Evolutionary conservation across 2,329 filamentous ascomycete genomes (phyloP).

Genomic region (Sporothrix protearum): DNA sequence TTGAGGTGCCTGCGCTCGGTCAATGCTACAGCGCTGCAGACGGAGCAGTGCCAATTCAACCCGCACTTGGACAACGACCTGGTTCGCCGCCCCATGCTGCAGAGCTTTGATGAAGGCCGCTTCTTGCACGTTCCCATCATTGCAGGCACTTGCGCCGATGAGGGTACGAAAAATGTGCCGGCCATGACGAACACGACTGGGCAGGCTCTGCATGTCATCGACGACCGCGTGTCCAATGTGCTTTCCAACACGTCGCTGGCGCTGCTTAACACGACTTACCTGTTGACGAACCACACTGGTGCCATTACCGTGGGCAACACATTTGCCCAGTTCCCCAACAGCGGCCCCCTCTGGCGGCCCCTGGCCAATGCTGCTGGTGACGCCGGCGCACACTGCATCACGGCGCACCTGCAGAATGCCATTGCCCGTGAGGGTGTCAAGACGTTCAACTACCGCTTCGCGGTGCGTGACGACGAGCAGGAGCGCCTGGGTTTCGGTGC

Average conservation of each 20-base stretch:
- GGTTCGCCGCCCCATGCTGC: conserved; percentile 26
- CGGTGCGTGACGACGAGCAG: conserved; percentile 58
- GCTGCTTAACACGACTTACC: conserved; percentile 38
- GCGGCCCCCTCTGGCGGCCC: conserved; percentile 40
- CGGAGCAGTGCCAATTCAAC: conserved; percentile 31
- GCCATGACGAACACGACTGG: conserved; percentile 34
- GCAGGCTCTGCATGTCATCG: conserved; percentile 36
- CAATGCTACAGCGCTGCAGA: conserved; percentile 29
- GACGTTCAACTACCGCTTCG: conserved; percentile 67
- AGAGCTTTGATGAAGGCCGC: conserved; percentile 44
- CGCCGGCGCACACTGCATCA: conserved; percentile 59
- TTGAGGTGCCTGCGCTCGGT: conserved; percentile 28
- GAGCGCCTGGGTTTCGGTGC: conserved; percentile 57
- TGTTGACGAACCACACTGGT: conserved; percentile 24
- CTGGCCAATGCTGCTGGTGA: conserved; percentile 54
- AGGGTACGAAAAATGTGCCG: conserved; percentile 39
- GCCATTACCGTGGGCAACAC: conserved; percentile 32
- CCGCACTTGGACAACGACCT: conserved; percentile 26
- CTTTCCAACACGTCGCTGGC: conserved; percentile 35
- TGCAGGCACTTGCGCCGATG: conserved; percentile 39
- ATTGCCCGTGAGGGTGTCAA: conserved; percentile 35
- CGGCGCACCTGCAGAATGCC: conserved; percentile 35
- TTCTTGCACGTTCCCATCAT: conserved; percentile 41
- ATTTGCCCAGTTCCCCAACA: conserved; percentile 31
- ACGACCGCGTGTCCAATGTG: conserved; percentile 36